Conservation (phyloP, 228 moss, liverwort and hornwort genomes). For the Sphagnum magellanicum region DNA sequence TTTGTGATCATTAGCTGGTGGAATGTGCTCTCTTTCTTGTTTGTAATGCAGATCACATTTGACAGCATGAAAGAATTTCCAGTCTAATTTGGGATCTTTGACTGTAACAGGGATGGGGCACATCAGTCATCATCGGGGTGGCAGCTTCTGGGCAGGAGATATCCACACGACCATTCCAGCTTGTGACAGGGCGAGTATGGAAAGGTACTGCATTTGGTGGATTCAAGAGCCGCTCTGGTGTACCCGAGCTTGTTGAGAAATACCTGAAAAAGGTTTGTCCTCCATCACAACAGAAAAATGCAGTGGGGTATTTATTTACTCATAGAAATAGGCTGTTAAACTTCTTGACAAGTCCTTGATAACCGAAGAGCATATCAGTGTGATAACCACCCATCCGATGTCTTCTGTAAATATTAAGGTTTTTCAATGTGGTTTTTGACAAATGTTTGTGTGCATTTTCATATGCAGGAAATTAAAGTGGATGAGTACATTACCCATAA, state of each 20-base stretch:
- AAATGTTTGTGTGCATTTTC: background rate
- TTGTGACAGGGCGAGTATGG: slow-evolving; percentile 52
- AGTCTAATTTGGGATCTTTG: background rate
- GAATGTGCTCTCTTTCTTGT: too few relatives aligned
- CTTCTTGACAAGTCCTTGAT: background rate
- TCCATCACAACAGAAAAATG: background rate
- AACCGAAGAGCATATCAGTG: background rate
- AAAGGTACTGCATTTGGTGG: slow-evolving; percentile 60
- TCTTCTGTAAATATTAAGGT: background rate
- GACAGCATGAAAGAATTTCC: too few relatives aligned
- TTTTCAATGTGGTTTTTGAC: background rate
- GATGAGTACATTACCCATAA: slow-evolving; percentile 59
- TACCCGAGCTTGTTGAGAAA: slow-evolving; percentile 42
- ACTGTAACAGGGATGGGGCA: slow-evolving; percentile 39
- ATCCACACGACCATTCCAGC: slow-evolving; percentile 49
- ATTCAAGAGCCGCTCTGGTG: slow-evolving; percentile 48
- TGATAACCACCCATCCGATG: background rate
- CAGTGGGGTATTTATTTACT: background rate
- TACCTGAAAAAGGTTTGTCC: slow-evolving; percentile 36
- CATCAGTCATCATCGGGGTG: slow-evolving; percentile 45
- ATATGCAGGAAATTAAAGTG: slow-evolving; percentile 43
- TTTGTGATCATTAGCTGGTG: too few relatives aligned
- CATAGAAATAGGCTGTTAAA: background rate
- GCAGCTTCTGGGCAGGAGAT: slow-evolving; percentile 43
- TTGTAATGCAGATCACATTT: too few relatives aligned